Evolutionary conservation across 192 early-diverging fungal species (phyloP), one percentile per base, ranked within the genome.

Genomic region (Coemansia sp.): DNA sequence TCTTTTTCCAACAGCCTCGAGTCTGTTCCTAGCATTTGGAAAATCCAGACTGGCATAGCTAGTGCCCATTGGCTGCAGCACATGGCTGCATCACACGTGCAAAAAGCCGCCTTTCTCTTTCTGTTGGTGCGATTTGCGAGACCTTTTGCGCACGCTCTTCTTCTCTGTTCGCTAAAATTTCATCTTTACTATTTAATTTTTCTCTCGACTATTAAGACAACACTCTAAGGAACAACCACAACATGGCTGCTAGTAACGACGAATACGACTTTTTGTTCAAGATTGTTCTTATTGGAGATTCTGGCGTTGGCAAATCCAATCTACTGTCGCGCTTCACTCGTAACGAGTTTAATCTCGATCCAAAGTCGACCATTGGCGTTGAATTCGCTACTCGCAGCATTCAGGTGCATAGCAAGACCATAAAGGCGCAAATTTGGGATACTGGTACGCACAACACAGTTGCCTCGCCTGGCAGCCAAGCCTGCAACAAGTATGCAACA

Each of bases 341-440:
- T 66, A 95, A 98, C 85, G 95, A 97, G 82, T 99, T 99, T 83
- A 96, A 94, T 83, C 85, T 96, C 64, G 94, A 96, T 76, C 97
- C 95, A 63, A 98, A 97, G 83, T 95, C 95, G 34, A 99, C 97
- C 58, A 99, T 99, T 81, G 97, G 97, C 70, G 94, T 99, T 57
- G 97, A 99, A 74, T 99, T 98, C 82, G 95, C 94, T 39, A 98
- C 94, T 33, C 86, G 95, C 66, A 92, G 87, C 83, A 96, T 99
- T 67, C 91, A 96, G 74, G 94, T 99, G 38, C 95, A 99, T 63
- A 84, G 87, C 65, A 99, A 99, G 86, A 95, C 92, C 13, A 95
- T 99, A 81, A 99, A 98, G 84, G 94, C 94, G 46, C 96, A 99
- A 79, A 97, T 99, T 81, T 99, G 97, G 97, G 97, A 99, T 85